Evolutionary conservation across 169 alveolate genomes (phyloP).

Genomic region (Babesia bigemina): DNA sequence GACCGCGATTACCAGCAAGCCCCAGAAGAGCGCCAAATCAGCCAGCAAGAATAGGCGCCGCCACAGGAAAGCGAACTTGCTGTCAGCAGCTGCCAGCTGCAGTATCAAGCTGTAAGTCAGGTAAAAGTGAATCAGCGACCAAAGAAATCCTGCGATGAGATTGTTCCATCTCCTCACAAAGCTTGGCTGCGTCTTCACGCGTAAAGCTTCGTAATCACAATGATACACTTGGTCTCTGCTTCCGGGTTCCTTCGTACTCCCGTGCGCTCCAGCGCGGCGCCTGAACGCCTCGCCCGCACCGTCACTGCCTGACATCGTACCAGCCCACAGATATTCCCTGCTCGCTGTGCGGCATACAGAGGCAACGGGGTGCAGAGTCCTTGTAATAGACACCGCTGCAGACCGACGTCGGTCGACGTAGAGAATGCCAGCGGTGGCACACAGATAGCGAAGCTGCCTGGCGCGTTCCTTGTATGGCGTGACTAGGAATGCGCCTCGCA

Average conservation of each 20-base stretch:
- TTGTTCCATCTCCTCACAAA: slow-evolving; percentile 16
- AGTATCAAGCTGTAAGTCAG: not conserved
- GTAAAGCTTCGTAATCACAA: not conserved
- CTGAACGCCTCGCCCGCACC: not conserved
- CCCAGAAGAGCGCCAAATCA: slow-evolving; percentile 8
- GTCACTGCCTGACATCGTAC: slow-evolving; percentile 5
- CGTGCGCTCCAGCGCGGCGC: not conserved
- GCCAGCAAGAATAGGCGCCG: not conserved
- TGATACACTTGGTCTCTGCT: not conserved
- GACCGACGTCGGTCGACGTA: too few relatives aligned
- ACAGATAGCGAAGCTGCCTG: too few relatives aligned
- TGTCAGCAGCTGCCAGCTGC: not conserved
- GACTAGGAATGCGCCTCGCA: too few relatives aligned
- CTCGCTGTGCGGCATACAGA: not conserved
- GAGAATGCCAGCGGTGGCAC: too few relatives aligned
- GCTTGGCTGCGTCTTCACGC: slow-evolving; percentile 10
- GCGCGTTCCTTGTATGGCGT: too few relatives aligned
- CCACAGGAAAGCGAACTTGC: too few relatives aligned
- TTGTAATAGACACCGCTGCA: not conserved
- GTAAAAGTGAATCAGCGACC: not conserved
- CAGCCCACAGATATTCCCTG: not conserved
- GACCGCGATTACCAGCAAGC: not conserved
- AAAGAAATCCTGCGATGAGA: not conserved
- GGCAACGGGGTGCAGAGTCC: not conserved
- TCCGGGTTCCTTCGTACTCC: not conserved